phyloP scores from a whole-genome alignment of 2,329 filamentous ascomycete genomes.

The Blumeria hordei region DNA sequence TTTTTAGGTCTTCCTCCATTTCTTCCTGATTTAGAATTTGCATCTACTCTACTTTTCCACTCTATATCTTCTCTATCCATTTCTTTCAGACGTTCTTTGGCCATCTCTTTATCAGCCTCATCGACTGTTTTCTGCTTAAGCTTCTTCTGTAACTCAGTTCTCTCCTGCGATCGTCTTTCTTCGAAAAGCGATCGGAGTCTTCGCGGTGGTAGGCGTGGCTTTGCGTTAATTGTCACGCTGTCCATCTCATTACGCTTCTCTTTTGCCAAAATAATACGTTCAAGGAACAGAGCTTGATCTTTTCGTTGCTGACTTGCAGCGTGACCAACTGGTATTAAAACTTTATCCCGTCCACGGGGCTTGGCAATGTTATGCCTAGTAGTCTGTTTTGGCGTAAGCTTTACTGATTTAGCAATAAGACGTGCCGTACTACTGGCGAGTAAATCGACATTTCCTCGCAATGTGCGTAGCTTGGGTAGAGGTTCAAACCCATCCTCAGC shows the following conservation, averaged over 20 bases:
- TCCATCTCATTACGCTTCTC: conserved; percentile 38
- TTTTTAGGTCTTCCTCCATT: not conserved
- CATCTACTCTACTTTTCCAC: not conserved
- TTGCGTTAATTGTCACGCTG: conserved; percentile 34
- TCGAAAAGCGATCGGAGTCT: conserved; percentile 8
- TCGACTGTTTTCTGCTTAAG: conserved; percentile 2
- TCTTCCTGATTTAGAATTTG: not conserved
- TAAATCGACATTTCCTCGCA: conserved; percentile 39
- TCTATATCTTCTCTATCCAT: conserved; percentile 7
- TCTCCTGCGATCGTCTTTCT: conserved; percentile 6
- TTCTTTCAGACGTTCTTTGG: conserved; percentile 5
- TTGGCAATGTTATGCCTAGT: conserved; percentile 6
- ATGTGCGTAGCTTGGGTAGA: conserved; percentile 24
- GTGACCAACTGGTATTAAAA: conserved; percentile 7
- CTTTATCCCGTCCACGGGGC: not conserved
- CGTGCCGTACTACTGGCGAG: conserved; percentile 46
- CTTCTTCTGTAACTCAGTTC: conserved; percentile 4
- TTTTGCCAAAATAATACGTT: conserved; percentile 41
- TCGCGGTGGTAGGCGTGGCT: conserved; percentile 11
- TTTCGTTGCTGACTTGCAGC: conserved; percentile 14
- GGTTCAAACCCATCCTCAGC: conserved; percentile 16
- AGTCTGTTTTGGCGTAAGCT: conserved; percentile 20
- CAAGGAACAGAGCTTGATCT: conserved; percentile 31
- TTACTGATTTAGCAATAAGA: conserved; percentile 41
- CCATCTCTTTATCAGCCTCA: conserved; percentile 2